Conservation (phyloP, 805 yeast genomes). For the Yamadazyma akitaensis region DNA sequence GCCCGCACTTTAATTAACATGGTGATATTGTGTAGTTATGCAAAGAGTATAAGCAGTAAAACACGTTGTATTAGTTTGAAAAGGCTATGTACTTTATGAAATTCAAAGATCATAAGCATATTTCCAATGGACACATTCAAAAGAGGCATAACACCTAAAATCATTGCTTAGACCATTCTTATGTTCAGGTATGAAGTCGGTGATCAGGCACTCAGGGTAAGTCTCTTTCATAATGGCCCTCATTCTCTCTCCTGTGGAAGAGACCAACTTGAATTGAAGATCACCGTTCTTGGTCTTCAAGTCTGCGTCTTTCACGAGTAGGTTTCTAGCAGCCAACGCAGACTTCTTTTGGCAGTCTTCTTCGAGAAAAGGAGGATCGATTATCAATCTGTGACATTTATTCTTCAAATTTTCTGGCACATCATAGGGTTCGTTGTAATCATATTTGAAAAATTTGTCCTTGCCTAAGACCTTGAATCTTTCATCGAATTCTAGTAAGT, state of each 20-base stretch:
- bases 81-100: no score
- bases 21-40: not conserved
- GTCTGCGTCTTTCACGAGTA: constrained; percentile 44
- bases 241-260: constrained; percentile 92
- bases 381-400: constrained; percentile 65
- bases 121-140: constrained; percentile 67
- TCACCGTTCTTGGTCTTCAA: constrained; percentile 39
- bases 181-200: constrained; percentile 75
- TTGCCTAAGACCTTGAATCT: constrained; percentile 77
- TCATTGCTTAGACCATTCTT: constrained; percentile 85
- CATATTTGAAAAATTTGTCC: constrained; percentile 67
- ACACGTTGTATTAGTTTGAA: no score
- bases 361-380: constrained; percentile 88
- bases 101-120: constrained; percentile 21
- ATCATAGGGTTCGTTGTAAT: constrained; percentile 65
- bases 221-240: constrained; percentile 52
- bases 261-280: constrained; percentile 49
- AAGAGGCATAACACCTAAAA: constrained; percentile 79
- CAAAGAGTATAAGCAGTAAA: no score
- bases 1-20: not conserved
- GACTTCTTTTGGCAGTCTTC: constrained; percentile 76
- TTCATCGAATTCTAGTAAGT: constrained; percentile 73
- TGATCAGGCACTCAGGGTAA: constrained; percentile 63
- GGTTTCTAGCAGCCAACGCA: constrained; percentile 49
- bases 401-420: constrained; percentile 56